Conservation (phyloP, 176 grass and related monocot genomes). For the Oryza punctata region DNA sequence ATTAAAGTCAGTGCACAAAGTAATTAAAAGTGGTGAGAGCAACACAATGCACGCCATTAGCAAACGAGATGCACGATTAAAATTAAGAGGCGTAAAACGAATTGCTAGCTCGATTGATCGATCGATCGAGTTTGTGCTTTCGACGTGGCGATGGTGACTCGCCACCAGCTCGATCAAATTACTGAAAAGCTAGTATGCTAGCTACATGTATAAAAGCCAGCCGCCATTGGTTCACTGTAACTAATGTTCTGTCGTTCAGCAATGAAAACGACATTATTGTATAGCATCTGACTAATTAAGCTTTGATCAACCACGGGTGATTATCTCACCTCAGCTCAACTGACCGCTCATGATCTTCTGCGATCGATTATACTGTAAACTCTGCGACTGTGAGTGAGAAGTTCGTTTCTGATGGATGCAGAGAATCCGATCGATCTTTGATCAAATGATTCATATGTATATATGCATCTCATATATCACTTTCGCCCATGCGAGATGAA, state of each 20-base stretch:
- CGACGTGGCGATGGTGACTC: slow-evolving; percentile 46
- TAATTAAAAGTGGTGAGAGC: background rate
- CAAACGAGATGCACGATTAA: background rate
- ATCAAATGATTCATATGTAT: no score
- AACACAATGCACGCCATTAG: background rate
- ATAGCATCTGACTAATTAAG: background rate
- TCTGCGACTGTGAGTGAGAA: background rate
- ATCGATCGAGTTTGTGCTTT: slow-evolving; percentile 14
- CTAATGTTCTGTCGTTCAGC: background rate
- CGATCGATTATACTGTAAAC: background rate
- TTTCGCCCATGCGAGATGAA: background rate
- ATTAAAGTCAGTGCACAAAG: background rate
- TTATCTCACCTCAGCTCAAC: background rate
- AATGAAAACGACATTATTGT: background rate
- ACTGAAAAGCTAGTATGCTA: background rate
- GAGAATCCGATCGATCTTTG: background rate
- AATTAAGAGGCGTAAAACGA: slow-evolving; percentile 30
- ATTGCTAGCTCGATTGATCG: background rate
- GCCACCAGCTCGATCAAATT: slow-evolving; percentile 1
- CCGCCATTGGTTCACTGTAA: background rate
- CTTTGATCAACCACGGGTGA: background rate
- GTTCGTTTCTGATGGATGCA: background rate
- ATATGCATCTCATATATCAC: no score
- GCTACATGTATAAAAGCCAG: no score
- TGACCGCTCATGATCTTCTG: background rate